Base-by-base conservation (phyloP, 331 rosid species). In the Prunus yedoensis region DNA sequence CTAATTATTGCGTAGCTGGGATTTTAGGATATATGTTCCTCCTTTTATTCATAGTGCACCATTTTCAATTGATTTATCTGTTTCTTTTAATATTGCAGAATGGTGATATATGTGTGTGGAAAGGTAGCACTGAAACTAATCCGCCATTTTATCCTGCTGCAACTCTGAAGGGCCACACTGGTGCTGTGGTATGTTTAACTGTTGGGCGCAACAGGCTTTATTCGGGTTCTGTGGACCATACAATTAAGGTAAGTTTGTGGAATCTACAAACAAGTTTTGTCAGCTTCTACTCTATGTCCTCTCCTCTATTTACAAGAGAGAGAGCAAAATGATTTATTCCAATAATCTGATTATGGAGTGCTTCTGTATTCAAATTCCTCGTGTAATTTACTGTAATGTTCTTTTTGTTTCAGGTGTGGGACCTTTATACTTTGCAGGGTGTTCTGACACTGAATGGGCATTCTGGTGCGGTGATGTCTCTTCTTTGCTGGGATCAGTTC, bases 191-290 rank as follows among this genome's bases (percentile, higher is more conserved):
- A 45, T 82, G 80, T 45, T 78, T 83, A 20, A 20, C 80, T 28
- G 73, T 70, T 68, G 84, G 85, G 45, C 18, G 73, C 14, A 73
- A 78, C 28, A 83, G 28, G 77, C 41, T 88, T 30, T 86, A n/a
- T 73, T 85, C 84, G 0, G 88, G 87, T n/a, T 88, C 90, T 16
- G 72, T 41, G 75, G 87, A 85, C 77, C 79, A 70, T 18, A 77
- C 53, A 58, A 85, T 83, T 49, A 81, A 77, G 87, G 90, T 81
- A 71, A 58, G 62, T 53, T 30, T 56, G 28, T 35, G 18, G 28
- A 46, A 60, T 32, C 17, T 21, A 13, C 43, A 43, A n/a, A 16
- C 23, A 66, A 18, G 52, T 41, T 63, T 66, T 8, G 3, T 14
- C 8, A 20, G 9, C 27, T 70, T 51, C 17, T 30, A 52, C 16